Percentiles rank a stretch among this genome's conserved stretches.
phyloP scores from a whole-genome alignment of 805 yeast genomes.

The Metschnikowia cerradonensis region DNA sequence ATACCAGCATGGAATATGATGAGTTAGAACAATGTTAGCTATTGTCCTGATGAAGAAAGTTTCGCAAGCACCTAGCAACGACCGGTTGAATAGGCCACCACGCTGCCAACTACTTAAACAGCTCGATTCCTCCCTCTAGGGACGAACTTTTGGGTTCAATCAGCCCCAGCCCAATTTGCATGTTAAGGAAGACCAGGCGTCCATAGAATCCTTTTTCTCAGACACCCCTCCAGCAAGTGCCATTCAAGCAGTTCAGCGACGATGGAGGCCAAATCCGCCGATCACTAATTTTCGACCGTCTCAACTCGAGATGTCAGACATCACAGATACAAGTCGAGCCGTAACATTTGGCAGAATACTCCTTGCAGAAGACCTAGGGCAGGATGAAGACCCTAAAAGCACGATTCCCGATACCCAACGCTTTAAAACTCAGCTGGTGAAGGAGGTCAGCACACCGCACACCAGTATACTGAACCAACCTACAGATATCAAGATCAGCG shows the following conservation, averaged over 20 bases:
- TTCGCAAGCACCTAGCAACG: too few species aligned
- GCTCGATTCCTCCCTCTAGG: too few species aligned
- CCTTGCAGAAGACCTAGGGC: not conserved
- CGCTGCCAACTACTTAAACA: too few species aligned
- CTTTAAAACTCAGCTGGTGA: constrained; percentile 6
- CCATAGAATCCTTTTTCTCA: constrained; percentile 36
- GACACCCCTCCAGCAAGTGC: constrained; percentile 28
- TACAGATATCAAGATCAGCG: not conserved
- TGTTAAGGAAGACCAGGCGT: constrained; percentile 17
- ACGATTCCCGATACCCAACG: constrained; percentile 3
- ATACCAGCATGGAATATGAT: too few species aligned
- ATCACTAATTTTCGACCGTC: constrained; percentile 34
- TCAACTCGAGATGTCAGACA: constrained; percentile 38
- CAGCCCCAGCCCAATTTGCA: not conserved
- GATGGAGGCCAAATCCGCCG: constrained; percentile 21
- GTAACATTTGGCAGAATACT: constrained; percentile 9
- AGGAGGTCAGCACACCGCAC: constrained; percentile 29
- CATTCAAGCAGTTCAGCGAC: not conserved
- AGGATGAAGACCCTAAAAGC: not conserved
- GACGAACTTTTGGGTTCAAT: not conserved
- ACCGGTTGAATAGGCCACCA: too few species aligned
- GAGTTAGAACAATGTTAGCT: too few species aligned
- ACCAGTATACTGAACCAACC: constrained; percentile 24
- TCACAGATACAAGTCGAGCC: constrained; percentile 9
- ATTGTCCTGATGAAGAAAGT: too few species aligned